A percentile compares a stretch with the other conserved stretches of the same genome.
These are phyloP conservation scores for Lophium mytilinum DNA, from an alignment of 495 filamentous ascomycete genomes.

Conservation along the genomic window DNA sequence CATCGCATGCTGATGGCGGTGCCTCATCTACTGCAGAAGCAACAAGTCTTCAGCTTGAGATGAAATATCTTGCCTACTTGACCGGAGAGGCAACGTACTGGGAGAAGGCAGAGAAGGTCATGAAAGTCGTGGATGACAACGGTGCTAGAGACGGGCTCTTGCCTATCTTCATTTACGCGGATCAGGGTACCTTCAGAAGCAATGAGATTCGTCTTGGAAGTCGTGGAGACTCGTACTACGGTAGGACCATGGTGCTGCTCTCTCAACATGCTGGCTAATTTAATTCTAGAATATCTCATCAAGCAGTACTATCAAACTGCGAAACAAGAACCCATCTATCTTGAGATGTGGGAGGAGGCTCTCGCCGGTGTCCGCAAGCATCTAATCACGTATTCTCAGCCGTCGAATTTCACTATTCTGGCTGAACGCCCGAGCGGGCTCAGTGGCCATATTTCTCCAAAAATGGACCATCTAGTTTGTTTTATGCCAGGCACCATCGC, in stretches of 20 bases:
- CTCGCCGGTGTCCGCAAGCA: constrained; percentile 82
- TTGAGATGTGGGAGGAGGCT: constrained; percentile 86
- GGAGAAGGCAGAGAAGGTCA: constrained; percentile 82
- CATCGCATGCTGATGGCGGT: constrained; percentile 76
- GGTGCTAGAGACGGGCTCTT: constrained; percentile 71
- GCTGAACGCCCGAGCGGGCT: constrained; percentile 79
- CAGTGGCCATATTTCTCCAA: constrained; percentile 54
- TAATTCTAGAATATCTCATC: constrained; percentile 69
- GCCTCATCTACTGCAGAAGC: constrained; percentile 92
- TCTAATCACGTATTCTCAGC: constrained; percentile 77
- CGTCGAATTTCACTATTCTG: constrained; percentile 72
- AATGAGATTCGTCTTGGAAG: constrained; percentile 86
- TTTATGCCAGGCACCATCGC: constrained; percentile 97
- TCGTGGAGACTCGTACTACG: constrained; percentile 93
- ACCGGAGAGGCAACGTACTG: constrained; percentile 90
- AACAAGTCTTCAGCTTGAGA: constrained; percentile 84
- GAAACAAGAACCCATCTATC: constrained; percentile 75
- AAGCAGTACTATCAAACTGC: constrained; percentile 95
- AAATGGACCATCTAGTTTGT: constrained; percentile 98
- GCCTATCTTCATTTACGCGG: constrained; percentile 83
- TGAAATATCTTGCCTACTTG: constrained; percentile 94
- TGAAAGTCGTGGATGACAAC: constrained; percentile 79
- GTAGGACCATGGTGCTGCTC: constrained; percentile 27
- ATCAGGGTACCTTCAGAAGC: constrained; percentile 66
- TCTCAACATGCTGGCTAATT: not conserved